These are phyloP conservation scores for Xanthoconium purpureum DNA, from an alignment of 768 basidiomycete species.

Conservation along the genomic window DNA sequence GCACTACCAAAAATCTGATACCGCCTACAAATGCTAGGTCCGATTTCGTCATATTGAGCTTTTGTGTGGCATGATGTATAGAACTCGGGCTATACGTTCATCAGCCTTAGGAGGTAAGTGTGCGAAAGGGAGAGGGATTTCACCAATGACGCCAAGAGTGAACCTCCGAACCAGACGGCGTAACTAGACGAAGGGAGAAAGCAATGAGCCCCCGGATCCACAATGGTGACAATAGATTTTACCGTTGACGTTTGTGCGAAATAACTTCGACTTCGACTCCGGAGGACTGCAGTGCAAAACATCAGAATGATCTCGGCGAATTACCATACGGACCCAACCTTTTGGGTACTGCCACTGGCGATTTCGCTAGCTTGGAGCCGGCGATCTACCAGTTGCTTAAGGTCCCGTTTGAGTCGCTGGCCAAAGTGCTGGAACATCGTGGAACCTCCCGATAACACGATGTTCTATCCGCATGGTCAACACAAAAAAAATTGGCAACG, in stretches of 20 bases:
- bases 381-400: constrained; percentile 91
- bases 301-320: not conserved
- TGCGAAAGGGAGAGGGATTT: constrained; percentile 25
- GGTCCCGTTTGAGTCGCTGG: constrained; percentile 91
- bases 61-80: constrained; percentile 93
- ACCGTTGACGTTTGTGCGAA: constrained; percentile 96
- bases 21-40: constrained; percentile 86
- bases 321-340: constrained; percentile 45
- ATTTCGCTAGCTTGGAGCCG: constrained; percentile 75
- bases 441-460: constrained; percentile 93
- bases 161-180: constrained; percentile 98
- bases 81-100: constrained; percentile 74
- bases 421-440: constrained; percentile 99
- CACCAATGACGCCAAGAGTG: constrained; percentile 88
- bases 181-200: constrained; percentile 44
- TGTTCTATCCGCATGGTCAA: constrained; percentile 59
- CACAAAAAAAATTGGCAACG: not conserved
- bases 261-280: constrained; percentile 99
- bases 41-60: constrained; percentile 91
- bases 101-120: not conserved
- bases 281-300: constrained; percentile 59
- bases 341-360: constrained; percentile 70
- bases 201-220: constrained; percentile 3
- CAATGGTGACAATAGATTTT: constrained; percentile 15
- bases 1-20: constrained; percentile 94